Base-by-base conservation (phyloP, 2,329 filamentous ascomycete genomes). In the Fonsecaea multimorphosa region DNA sequence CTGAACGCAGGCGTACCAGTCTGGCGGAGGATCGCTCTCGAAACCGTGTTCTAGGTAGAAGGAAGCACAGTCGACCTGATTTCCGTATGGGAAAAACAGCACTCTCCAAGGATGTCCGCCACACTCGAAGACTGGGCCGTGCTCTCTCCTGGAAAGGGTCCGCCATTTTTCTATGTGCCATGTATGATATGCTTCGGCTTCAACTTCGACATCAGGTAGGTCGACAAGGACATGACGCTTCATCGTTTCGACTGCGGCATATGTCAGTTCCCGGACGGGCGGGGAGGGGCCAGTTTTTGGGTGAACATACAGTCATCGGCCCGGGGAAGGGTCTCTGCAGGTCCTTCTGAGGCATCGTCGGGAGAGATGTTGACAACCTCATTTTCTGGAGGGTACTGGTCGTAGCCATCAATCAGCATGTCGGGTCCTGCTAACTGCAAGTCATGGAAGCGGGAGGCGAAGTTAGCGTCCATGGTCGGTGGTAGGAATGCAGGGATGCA, bases 1-100 rank as follows among this genome's bases (percentile, higher is more conserved):
- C 76, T 98, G 95, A 52, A 96, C 92, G 76, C 95, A 99, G 73
- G 92, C 94, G 78, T 93, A 95, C 92, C 94, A 99, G 76, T 96
- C 91, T 52, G 97, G 91, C 12, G 94, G 92, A 11, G 94, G 85
- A 67, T 90, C 83, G 27, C 78, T 77, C 32, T 92, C 90, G 79
- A 91, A 97, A 52, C 92, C 95, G 77, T 98, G 95, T 78, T 99
- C 95, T 24, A 99, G 87, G 78, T 75, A 99, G 77, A 99, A 92
- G 5, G 95, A 98, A 54, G 91, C 92, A 74, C 92, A 91, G 71
- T 98, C 94, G 63, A 93, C 91, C 71, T 96, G 94, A 77, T 99
- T 99, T 58, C 95, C 95, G 69, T 89, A 93, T 0, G 95, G 94
- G 75, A 99, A 99, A 76, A 99, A 93, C 14, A 99, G 86, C 73